These are phyloP conservation scores for Grosmannia serpens DNA, from an alignment of 2,329 filamentous ascomycete genomes.

Conservation along the genomic window DNA sequence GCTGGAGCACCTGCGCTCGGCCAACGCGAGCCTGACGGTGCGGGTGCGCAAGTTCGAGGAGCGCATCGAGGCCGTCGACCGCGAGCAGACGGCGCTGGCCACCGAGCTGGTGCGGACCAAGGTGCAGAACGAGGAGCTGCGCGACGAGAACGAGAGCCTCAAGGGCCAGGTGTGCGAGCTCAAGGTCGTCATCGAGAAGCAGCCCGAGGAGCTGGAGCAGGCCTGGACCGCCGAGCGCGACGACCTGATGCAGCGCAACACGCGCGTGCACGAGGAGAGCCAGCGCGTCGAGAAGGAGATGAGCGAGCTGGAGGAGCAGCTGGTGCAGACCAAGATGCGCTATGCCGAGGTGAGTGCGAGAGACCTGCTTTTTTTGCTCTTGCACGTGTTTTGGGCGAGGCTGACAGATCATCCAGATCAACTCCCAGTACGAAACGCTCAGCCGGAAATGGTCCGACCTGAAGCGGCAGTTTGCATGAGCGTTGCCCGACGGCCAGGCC, in stretches of 20 bases:
- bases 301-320: slow-evolving; percentile 79
- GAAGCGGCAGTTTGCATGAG: slow-evolving; percentile 39
- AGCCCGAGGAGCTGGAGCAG: slow-evolving; percentile 78
- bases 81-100: slow-evolving; percentile 80
- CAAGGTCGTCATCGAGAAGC: slow-evolving; percentile 74
- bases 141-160: slow-evolving; percentile 80
- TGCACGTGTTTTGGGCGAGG: not conserved
- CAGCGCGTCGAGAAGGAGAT: slow-evolving; percentile 77
- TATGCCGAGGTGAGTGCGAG: slow-evolving; percentile 71
- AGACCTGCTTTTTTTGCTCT: not conserved
- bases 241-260: slow-evolving; percentile 80
- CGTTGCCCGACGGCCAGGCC: not conserved
- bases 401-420: slow-evolving; percentile 41
- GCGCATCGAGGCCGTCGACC: slow-evolving; percentile 75
- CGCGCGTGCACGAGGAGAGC: slow-evolving; percentile 91
- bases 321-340: slow-evolving; percentile 89
- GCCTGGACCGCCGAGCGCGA: slow-evolving; percentile 78
- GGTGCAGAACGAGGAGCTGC: slow-evolving; percentile 82
- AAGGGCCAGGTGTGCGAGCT: slow-evolving; percentile 78
- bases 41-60: slow-evolving; percentile 81
- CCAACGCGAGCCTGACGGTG: slow-evolving; percentile 55
- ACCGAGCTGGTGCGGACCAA: slow-evolving; percentile 87
- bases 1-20: slow-evolving; percentile 58
- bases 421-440: slow-evolving; percentile 58
- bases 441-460: slow-evolving; percentile 69